These are phyloP conservation scores for Celoporthe dispersa DNA, from an alignment of 2,329 filamentous ascomycete genomes.

Conservation along the genomic window DNA sequence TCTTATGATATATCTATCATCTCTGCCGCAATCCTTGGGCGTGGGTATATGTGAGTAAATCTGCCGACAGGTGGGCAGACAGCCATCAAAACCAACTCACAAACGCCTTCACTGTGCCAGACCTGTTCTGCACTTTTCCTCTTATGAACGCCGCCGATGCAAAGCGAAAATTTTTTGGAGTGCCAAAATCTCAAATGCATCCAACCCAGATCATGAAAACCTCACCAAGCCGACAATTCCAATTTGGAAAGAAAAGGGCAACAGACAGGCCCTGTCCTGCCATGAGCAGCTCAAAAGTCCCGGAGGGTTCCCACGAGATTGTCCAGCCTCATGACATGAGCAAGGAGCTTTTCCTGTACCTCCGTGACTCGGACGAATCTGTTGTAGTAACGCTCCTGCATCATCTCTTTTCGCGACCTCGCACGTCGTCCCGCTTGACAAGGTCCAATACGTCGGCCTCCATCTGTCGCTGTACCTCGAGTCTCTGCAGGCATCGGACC, in stretches of 20 bases:
- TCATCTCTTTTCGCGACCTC: slow-evolving; percentile 80
- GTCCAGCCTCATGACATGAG: slow-evolving; percentile 81
- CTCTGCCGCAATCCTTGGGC: slow-evolving; percentile 24
- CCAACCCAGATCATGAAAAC: slow-evolving; percentile 1
- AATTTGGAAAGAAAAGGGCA: background rate
- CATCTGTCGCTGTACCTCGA: slow-evolving; percentile 74
- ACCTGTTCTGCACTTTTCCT: slow-evolving; percentile 16
- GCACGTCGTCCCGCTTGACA: slow-evolving; percentile 83
- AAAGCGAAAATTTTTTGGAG: slow-evolving; percentile 21
- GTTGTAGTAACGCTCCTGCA: slow-evolving; percentile 74
- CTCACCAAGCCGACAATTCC: background rate
- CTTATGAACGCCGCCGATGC: slow-evolving; percentile 35
- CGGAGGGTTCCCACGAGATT: slow-evolving; percentile 81
- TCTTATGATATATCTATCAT: slow-evolving; percentile 31
- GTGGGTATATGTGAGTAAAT: slow-evolving; percentile 26
- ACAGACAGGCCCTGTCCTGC: slow-evolving; percentile 14
- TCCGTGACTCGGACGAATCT: slow-evolving; percentile 54
- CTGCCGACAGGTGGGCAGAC: slow-evolving; percentile 23
- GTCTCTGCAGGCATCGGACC: slow-evolving; percentile 80
- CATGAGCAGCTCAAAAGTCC: slow-evolving; percentile 63
- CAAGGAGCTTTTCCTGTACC: slow-evolving; percentile 73
- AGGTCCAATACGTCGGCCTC: slow-evolving; percentile 77
- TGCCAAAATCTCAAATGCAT: slow-evolving; percentile 9
- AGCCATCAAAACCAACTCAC: slow-evolving; percentile 22
- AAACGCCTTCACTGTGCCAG: slow-evolving; percentile 26